These are phyloP conservation scores for Eucalyptus marginata DNA, from an alignment of 345 rosid species.

Conservation along the genomic window DNA sequence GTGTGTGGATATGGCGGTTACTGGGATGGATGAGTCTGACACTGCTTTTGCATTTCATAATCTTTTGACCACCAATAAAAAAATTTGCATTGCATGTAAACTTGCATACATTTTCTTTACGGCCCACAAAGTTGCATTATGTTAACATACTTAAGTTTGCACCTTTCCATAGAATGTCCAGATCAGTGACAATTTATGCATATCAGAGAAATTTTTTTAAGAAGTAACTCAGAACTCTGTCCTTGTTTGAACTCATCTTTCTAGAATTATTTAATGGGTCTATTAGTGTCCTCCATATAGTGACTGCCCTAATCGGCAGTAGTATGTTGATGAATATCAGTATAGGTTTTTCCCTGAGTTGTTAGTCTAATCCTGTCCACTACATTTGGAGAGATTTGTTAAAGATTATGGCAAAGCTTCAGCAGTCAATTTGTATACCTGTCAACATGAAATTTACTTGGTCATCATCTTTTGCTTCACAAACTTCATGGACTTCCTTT, in stretches of 20 bases:
- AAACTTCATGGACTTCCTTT: neutral
- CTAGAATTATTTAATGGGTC: neutral
- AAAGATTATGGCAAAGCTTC: neutral
- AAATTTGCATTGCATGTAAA: neutral
- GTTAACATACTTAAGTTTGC: neutral
- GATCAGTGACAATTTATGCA: neutral
- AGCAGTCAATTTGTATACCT: neutral
- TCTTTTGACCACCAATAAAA: neutral
- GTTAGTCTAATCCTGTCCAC: neutral
- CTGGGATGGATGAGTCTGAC: neutral
- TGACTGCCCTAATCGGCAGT: neutral
- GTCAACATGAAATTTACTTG: neutral
- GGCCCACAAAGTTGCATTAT: neutral
- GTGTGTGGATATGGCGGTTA: neutral
- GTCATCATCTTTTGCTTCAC: neutral
- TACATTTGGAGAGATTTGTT: neutral
- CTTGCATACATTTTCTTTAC: neutral
- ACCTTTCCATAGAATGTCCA: neutral
- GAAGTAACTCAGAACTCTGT: neutral
- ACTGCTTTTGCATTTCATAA: neutral
- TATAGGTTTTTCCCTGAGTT: neutral
- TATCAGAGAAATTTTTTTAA: neutral
- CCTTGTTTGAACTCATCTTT: neutral
- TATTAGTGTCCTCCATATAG: neutral
- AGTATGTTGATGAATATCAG: neutral